Percentiles rank a stretch among this genome's conserved stretches.
These are phyloP conservation scores for Chionographis japonica DNA, from an alignment of 106 monocot genomes.

Conservation along the genomic window DNA sequence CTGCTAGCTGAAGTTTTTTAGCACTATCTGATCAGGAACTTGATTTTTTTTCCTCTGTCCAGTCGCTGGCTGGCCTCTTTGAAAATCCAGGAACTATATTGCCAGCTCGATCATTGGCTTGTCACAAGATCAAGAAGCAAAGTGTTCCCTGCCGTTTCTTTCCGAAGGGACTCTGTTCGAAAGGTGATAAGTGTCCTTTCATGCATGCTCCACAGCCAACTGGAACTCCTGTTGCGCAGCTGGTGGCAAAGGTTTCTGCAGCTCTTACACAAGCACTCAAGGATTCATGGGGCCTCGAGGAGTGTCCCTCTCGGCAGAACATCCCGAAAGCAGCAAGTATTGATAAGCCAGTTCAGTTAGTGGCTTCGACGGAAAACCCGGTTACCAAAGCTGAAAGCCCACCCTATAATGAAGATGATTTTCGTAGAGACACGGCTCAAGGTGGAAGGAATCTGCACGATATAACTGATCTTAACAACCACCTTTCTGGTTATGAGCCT, in stretches of 20 bases:
- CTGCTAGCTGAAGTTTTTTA: too few species aligned
- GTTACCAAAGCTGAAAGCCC: constrained; percentile 7
- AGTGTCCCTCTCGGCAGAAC: constrained; percentile 19
- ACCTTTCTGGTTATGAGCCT: constrained; percentile 26
- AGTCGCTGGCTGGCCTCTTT: constrained; percentile 32
- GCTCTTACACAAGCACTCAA: constrained; percentile 9
- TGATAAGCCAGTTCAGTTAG: constrained; percentile 2
- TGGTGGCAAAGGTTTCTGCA: constrained; percentile 19
- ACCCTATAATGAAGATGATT: constrained; percentile 27
- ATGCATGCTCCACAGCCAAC: constrained; percentile 25
- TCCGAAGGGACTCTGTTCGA: constrained; percentile 51
- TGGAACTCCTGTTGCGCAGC: neutral
- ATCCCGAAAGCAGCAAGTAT: neutral
- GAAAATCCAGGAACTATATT: constrained; percentile 7
- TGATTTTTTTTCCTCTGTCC: constrained; percentile 6
- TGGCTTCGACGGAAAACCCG: constrained; percentile 7
- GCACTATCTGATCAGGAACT: too few species aligned
- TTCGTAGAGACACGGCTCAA: constrained; percentile 12
- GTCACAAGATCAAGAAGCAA: constrained; percentile 26
- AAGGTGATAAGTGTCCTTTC: constrained; percentile 54
- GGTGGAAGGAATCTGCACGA: constrained; percentile 12
- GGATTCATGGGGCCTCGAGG: constrained; percentile 22
- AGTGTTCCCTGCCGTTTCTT: constrained; percentile 59
- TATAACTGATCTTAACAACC: constrained; percentile 30
- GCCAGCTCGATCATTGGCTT: neutral